Base-by-base conservation (phyloP, 2,329 filamentous ascomycete genomes). In the Ascochyta rabiei region DNA sequence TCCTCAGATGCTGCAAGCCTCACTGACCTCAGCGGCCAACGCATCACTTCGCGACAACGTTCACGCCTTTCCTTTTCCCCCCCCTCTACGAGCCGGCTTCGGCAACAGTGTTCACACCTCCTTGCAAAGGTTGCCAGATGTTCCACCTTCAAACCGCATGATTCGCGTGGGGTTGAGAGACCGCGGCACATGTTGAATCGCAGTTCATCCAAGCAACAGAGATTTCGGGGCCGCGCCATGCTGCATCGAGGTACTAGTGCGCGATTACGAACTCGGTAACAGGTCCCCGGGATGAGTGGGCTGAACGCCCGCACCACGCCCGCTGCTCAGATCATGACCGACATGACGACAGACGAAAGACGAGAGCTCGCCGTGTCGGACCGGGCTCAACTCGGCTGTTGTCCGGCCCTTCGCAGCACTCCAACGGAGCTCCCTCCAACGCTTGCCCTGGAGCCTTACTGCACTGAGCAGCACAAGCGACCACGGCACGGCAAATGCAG, bases 281-380 rank as follows among this genome's bases (percentile, higher is more conserved):
- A 62, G 60, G 66, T 60, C 56, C 59, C 62, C 64, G 70, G 71
- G 66, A 60, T 57, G 46, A 53, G 58, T 59, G 57, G 57, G 48
- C 51, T 54, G 56, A 60, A 56, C 41, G 53, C 58, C 50, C 33
- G 38, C 44, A 48, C 51, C 51, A 54, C 21, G 45, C 45, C 41
- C 9, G 43, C 48, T 48, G 47, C 39, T 67, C 61, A 61, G 56
- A 72, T 70, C 66, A 73, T 73, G n/a, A n/a, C n/a, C n/a, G n/a
- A n/a, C n/a, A n/a, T n/a, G 69, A 73, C 71, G 71, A 69, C 56
- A 68, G 49, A 45, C 21, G 21, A 33, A 54, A 30, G 28, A 30
- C 4, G 28, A 8, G 9, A 9, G 34, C 52, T 51, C 55, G 53
- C 62, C 49, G 55, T 53, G 43, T 60, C 57, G 56, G 61, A 60